Evolutionary conservation across 345 rosid species (phyloP), one percentile per base, ranked within the genome.

Genomic region (Chamaenerion angustifolium): DNA sequence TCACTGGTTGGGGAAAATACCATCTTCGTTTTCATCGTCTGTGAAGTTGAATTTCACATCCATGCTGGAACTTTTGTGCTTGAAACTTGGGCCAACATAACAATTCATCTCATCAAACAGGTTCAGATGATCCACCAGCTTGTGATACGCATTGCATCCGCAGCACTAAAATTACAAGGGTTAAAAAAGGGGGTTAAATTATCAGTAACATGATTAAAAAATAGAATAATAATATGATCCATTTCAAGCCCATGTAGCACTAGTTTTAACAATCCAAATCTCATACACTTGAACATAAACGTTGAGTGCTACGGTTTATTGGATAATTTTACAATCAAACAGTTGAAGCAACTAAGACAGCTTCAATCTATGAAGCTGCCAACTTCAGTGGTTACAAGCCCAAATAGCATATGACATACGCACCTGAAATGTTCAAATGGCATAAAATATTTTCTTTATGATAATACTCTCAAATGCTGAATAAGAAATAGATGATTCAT

Each of bases 81-180:
- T 77, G 70, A 77, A 85, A 58, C 71, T 74, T 3, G 97, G 75
- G 54, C 21, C 72, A 60, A 81, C 80, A 42, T 83, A 81, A 66
- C 82, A 89, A 65, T 89, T 89, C 74, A 89, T 80, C 63, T 85
- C 94, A 42, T 77, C 85, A 70, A 89, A 89, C 79, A 89, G 72
- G 71, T 89, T 82, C 62, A 89, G 66, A 73, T 89, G 81, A 63
- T 89, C 97, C 70, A 85, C 97, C 16, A 85, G 82, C 74, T 85
- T 89, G 66, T 89, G 97, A 46, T 82, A 89, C 61, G 84, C 76
- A 64, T 85, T 75, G 71, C 97, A 89, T 51, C 95, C 97, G 49
- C 97, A 89, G 43, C 97, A 89, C 97, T 89, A 64, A 49, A 52
- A 51, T 50, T 16, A 46, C 43, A 27, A 13, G 31, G 11, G 42